Conservation (phyloP, 2,329 filamentous ascomycete genomes). For the Tolypocladium pustulatum region DNA sequence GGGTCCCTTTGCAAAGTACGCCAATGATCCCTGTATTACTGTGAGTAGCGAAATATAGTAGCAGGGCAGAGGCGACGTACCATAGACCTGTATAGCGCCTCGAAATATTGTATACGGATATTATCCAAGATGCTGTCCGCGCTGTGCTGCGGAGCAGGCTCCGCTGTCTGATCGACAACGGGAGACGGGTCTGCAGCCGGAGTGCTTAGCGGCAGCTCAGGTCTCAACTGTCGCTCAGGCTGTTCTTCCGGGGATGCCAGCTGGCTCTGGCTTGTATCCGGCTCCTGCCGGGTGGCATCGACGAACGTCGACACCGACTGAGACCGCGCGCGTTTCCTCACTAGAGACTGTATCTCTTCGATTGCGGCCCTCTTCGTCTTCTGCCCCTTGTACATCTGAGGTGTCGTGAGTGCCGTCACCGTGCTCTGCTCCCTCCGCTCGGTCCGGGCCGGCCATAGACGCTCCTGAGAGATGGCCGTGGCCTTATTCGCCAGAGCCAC, state of each 20-base stretch:
- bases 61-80: slow-evolving; percentile 25
- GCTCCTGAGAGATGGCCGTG: slow-evolving; percentile 25
- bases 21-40: slow-evolving; percentile 54
- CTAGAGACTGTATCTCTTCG: slow-evolving; percentile 51
- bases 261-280: slow-evolving; percentile 8
- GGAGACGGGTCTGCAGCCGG: background rate
- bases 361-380: slow-evolving; percentile 50
- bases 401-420: slow-evolving; percentile 25
- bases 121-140: slow-evolving; percentile 45
- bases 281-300: slow-evolving; percentile 10
- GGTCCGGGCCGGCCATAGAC: slow-evolving; percentile 12
- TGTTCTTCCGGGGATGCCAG: slow-evolving; percentile 10
- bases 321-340: slow-evolving; percentile 40
- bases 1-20: slow-evolving; percentile 77
- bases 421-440: slow-evolving; percentile 10
- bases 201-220: background rate
- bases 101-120: slow-evolving; percentile 47
- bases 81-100: slow-evolving; percentile 53
- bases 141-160: slow-evolving; percentile 23
- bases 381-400: slow-evolving; percentile 34
- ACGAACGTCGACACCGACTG: slow-evolving; percentile 28
- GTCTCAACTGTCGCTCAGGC: slow-evolving; percentile 6
- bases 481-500: slow-evolving; percentile 39
- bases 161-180: slow-evolving; percentile 1
- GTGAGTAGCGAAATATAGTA: slow-evolving; percentile 15